A percentile compares a stretch with the other conserved stretches of the same genome.
phyloP scores from a whole-genome alignment of 75 land plant species.

The Ceratopteris richardii region DNA sequence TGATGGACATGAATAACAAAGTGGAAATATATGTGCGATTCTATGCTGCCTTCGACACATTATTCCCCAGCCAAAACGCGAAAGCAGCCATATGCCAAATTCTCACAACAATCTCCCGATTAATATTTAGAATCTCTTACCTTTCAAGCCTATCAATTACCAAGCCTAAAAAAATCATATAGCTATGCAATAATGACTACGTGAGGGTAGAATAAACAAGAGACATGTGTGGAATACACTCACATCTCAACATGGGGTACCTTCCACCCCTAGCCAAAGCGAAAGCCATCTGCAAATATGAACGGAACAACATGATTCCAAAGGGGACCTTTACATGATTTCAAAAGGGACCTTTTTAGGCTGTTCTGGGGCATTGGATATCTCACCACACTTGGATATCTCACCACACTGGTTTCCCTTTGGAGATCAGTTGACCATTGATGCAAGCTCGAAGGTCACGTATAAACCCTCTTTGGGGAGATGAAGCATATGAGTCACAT shows the following conservation, averaged over 20 bases:
- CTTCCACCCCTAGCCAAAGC: constrained; percentile 84
- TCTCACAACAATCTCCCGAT: constrained; percentile 81
- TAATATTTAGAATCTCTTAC: constrained; percentile 49
- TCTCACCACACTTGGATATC: too few relatives aligned
- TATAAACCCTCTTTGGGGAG: too few relatives aligned
- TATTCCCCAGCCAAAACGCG: constrained; percentile 89
- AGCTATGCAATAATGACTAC: constrained; percentile 89
- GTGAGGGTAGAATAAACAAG: constrained; percentile 90
- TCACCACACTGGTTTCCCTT: too few relatives aligned
- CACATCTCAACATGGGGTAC: constrained; percentile 63
- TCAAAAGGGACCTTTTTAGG: too few relatives aligned
- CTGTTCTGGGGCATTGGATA: too few relatives aligned
- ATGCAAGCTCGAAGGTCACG: too few relatives aligned
- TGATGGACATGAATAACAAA: constrained; percentile 50
- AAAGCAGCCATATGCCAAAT: constrained; percentile 68
- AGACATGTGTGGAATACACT: constrained; percentile 64
- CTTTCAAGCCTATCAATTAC: constrained; percentile 75
- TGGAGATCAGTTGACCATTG: too few relatives aligned
- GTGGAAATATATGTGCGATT: constrained; percentile 33
- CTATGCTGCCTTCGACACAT: constrained; percentile 70
- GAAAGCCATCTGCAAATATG: constrained; percentile 82
- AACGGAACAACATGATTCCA: constrained; percentile 54
- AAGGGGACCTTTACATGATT: constrained; percentile 27
- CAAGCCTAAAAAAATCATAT: constrained; percentile 86
- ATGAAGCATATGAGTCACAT: too few relatives aligned